Base-by-base conservation (phyloP, 1,139 yeast species). In the Meyerozyma carpophila region DNA sequence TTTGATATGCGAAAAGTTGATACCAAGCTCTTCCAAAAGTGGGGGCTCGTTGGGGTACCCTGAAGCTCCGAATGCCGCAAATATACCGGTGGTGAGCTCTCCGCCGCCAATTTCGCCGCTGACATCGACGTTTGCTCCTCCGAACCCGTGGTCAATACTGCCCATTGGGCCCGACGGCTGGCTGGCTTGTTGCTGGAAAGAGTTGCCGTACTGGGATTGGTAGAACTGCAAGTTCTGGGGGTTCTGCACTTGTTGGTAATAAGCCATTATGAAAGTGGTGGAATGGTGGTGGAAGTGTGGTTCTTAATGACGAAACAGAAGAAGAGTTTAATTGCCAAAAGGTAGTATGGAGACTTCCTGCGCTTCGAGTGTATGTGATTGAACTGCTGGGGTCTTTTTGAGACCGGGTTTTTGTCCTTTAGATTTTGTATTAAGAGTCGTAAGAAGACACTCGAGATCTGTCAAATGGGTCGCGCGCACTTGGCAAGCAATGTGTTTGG, bases 1-100 rank as follows among this genome's bases (percentile, higher is more conserved):
- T 55, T 84, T 80, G 54, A 93, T 93, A 60, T 93, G 98, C 41
- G 75, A 77, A 59, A 94, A 93, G 63, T 93, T 91, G 58, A 94
- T 88, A 1, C 98, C 99, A 36, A 93, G 68, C 60, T 93, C 99
- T 61, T 93, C 96, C 43, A 93, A 70, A 43, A 93, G 69, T 1
- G 98, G 93, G 0, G 96, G 94, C 61, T 93, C 99, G 24, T 91
- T 94, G 0, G 96, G 82, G 59, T 93, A 93, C 0, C 99, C 98
- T 0, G 87, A 75, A 0, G 97, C 86, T 2, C 97, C 90, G 59
- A 94, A 84, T 0, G 98, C 98, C 5, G 96, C 95, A 16, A 94
- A 65, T 42, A 90, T 60, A 0, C 98, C 98, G 0, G 81, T 70
- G 1, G 90, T 75, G 40, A 93, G 70, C 45, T 82, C 81, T 14